These are phyloP conservation scores for Populus euphratica DNA, from an alignment of 345 rosid genomes.

Conservation along the genomic window DNA sequence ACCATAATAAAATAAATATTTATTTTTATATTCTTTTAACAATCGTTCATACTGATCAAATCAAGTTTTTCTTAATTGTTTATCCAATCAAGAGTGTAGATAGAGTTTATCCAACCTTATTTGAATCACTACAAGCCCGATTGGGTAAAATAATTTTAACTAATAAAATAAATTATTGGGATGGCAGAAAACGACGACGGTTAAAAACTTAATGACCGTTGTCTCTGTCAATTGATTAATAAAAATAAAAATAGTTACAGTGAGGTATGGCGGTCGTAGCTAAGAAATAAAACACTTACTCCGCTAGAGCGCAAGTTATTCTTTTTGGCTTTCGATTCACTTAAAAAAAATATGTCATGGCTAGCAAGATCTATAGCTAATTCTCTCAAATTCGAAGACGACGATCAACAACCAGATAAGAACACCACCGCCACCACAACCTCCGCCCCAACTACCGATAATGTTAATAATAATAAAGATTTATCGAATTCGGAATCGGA, in stretches of 20 bases:
- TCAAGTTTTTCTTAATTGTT: too few relatives aligned
- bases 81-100: too few relatives aligned
- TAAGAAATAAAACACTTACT: not conserved
- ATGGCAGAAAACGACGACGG: too few relatives aligned
- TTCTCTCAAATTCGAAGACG: conserved; percentile 52
- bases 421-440: not conserved
- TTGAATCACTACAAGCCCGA: not conserved
- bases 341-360: conserved; percentile 47
- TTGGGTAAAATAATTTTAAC: not conserved
- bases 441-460: not conserved
- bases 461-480: not conserved
- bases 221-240: too few relatives aligned
- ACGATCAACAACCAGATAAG: not conserved
- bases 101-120: too few relatives aligned
- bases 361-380: conserved; percentile 58
- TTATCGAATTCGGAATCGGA: conserved; percentile 9
- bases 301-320: not conserved
- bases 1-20: too few relatives aligned
- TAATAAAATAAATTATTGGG: too few relatives aligned
- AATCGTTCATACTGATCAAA: too few relatives aligned
- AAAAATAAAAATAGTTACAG: not conserved
- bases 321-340: not conserved
- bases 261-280: not conserved
- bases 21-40: too few relatives aligned
- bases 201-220: too few relatives aligned